Base-by-base conservation (phyloP, 192 early-diverging fungal species). In the Entrophospora sp. region DNA sequence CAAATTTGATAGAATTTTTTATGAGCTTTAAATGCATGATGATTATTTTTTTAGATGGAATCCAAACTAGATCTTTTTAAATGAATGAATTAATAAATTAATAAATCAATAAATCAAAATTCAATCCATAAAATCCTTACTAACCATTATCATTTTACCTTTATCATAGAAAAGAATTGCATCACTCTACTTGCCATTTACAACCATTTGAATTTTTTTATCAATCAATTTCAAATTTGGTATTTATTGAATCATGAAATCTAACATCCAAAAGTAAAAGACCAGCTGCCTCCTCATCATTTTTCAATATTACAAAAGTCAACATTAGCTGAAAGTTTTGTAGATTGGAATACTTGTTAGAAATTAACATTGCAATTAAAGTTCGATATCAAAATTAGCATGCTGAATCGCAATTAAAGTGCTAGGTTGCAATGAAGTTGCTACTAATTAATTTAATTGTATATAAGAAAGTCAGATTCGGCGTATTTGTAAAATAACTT, bases 141-240 rank as follows among this genome's bases (percentile, higher is more conserved):
- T 14, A 22, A 27, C 35, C 52, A 36, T 31, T 18, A 16, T 37
- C 44, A 31, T 51, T 35, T 43, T 61, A 37, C 45, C 56, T 36
- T 62, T 35, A 66, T 77, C 75, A 10, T 42, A 35, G 37, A 77
- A 77, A 13, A 77, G 48, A 27, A 10, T 42, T 20, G 74, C 60
- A 14, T 70, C 72, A 7, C 64, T 35, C 32, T 48, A 71, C 7
- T 13, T 52, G 18, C 75, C 75, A 0, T 9, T 22, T 2, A 74
- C 9, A 32, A 77, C 18, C 75, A 77, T 77, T 52, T 65, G 46
- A 7, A 77, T 71, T 55, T 77, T 77, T 37, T 66, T 69, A 34
- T 58, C 22, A 1, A 67, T 52, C 7, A 44, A 53, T 5, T 6
- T 14, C 72, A 77, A 71, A 20, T 24, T 31, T 27, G 44, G 46